Conservation (phyloP, 495 filamentous ascomycete species). For the Penicillium pancosmium region DNA sequence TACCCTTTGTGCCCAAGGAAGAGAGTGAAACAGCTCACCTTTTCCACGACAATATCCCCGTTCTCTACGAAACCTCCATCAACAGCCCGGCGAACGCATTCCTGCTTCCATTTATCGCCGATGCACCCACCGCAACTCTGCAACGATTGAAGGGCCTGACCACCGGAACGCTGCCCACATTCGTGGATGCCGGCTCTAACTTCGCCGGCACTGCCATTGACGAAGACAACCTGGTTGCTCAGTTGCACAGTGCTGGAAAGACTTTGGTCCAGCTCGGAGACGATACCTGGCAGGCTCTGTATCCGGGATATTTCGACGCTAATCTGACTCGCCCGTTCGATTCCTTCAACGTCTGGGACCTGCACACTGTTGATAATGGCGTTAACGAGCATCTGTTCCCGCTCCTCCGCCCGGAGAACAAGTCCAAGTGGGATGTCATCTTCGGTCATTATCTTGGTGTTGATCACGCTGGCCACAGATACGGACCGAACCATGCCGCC, state of each 20-base stretch:
- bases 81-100: constrained; percentile 78
- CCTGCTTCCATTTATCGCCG: constrained; percentile 92
- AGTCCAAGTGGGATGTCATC: constrained; percentile 82
- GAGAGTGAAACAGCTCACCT: constrained; percentile 58
- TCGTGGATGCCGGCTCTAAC: constrained; percentile 90
- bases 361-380: constrained; percentile 96
- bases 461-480: constrained; percentile 95
- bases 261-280: constrained; percentile 91
- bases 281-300: constrained; percentile 93
- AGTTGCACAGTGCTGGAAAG: constrained; percentile 78
- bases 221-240: constrained; percentile 90
- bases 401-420: constrained; percentile 64
- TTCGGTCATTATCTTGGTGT: constrained; percentile 95
- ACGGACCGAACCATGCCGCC: constrained; percentile 88
- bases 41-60: constrained; percentile 85
- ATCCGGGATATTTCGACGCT: constrained; percentile 86
- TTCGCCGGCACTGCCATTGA: constrained; percentile 97
- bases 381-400: constrained; percentile 93
- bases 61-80: constrained; percentile 80
- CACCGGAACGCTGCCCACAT: constrained; percentile 92
- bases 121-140: constrained; percentile 91
- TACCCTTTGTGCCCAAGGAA: constrained; percentile 66
- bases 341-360: constrained; percentile 97
- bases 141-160: constrained; percentile 93
- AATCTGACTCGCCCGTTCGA: constrained; percentile 86